Evolutionary conservation across 1,139 yeast species (phyloP).

Genomic region (Zygosaccharomyces pseudobailii): DNA sequence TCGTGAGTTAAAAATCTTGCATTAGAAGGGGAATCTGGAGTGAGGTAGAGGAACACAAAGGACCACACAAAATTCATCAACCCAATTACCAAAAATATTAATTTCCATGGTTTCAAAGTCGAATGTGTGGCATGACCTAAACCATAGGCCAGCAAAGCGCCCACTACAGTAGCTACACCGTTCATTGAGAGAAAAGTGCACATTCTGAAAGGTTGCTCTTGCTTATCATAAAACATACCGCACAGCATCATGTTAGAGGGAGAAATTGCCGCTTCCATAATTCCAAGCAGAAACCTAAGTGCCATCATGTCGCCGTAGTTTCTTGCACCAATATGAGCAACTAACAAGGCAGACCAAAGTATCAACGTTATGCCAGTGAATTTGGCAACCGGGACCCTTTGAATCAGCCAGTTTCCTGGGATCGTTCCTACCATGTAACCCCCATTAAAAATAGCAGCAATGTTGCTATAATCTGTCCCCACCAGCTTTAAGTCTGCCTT

Average conservation of each 20-base stretch:
- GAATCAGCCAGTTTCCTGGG: slow-evolving; percentile 45
- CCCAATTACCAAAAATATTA: no score
- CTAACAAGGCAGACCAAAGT: slow-evolving; percentile 42
- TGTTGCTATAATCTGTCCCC: slow-evolving; percentile 17
- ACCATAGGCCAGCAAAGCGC: no score
- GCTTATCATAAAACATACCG: no score
- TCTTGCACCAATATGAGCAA: slow-evolving; percentile 41
- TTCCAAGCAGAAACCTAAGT: slow-evolving; percentile 43
- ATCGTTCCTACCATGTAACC: slow-evolving; percentile 45
- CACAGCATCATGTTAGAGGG: slow-evolving; percentile 52
- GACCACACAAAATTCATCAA: slow-evolving; percentile 45
- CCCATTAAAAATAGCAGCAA: slow-evolving; percentile 47
- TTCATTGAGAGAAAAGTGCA: no score
- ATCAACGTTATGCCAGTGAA: slow-evolving; percentile 38
- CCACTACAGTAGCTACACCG: no score
- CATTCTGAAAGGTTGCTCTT: no score
- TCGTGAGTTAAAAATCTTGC: slow-evolving; percentile 46
- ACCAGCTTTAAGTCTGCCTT: slow-evolving; percentile 21
- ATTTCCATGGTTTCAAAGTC: no score
- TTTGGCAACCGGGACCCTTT: slow-evolving; percentile 47
- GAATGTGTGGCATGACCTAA: no score
- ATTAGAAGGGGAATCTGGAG: slow-evolving; percentile 50
- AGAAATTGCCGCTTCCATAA: slow-evolving; percentile 44
- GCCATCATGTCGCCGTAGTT: slow-evolving; percentile 41
- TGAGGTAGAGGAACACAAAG: slow-evolving; percentile 37